These are phyloP conservation scores for Penicillium frequentans DNA, from an alignment of 2,329 filamentous ascomycete genomes.

Conservation along the genomic window DNA sequence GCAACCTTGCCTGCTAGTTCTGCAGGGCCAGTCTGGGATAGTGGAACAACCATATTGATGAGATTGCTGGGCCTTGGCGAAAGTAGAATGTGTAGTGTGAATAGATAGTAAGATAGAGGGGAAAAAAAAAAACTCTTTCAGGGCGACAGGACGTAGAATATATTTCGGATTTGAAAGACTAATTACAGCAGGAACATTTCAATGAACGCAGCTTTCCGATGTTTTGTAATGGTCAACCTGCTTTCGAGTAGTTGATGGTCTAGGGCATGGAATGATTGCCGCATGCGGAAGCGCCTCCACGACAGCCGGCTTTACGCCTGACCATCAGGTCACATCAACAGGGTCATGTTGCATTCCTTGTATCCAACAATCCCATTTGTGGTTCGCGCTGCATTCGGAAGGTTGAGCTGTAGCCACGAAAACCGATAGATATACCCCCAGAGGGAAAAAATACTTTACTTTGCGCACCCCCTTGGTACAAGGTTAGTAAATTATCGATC, in stretches of 20 bases:
- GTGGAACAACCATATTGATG: conserved; percentile 16
- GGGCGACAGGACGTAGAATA: not conserved
- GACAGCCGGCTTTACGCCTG: not conserved
- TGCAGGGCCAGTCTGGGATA: conserved; percentile 9
- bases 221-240: not conserved
- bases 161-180: not conserved
- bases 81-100: not conserved
- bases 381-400: not conserved
- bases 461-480: not conserved
- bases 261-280: not conserved
- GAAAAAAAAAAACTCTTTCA: no score
- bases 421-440: not conserved
- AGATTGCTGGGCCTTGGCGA: not conserved
- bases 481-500: not conserved
- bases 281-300: conserved; percentile 15
- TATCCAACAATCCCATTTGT: not conserved
- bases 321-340: conserved; percentile 3
- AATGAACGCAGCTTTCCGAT: not conserved
- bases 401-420: not conserved
- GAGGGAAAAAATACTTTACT: not conserved
- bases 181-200: not conserved
- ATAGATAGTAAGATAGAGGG: not conserved
- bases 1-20: conserved; percentile 39
- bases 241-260: not conserved
- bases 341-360: conserved; percentile 12